Percentiles rank a stretch among this genome's conserved stretches.
Conservation (phyloP, 345 rosid species). For the Limnanthes douglasii region DNA sequence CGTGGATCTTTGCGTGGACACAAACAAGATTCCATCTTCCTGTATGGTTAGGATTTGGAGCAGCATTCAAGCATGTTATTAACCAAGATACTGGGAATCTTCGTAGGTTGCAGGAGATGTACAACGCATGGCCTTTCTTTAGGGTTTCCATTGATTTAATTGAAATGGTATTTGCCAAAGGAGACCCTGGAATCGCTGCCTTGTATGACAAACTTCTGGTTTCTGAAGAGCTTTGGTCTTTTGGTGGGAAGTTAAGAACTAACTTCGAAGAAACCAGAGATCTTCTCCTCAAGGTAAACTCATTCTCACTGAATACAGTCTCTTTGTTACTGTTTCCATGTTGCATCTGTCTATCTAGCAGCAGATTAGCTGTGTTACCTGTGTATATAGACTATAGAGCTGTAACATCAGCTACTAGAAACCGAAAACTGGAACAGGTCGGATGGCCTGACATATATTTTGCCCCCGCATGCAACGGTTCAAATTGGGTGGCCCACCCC, state of each 20-base stretch:
- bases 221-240: constrained; percentile 57
- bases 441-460: too few species aligned
- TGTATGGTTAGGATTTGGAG: constrained; percentile 96
- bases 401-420: too few species aligned
- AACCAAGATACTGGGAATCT: constrained; percentile 64
- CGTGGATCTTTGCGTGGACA: constrained; percentile 99
- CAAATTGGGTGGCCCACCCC: too few species aligned
- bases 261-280: constrained; percentile 73
- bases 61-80: constrained; percentile 60
- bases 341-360: too few species aligned
- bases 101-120: constrained; percentile 77
- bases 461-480: too few species aligned
- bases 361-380: too few species aligned
- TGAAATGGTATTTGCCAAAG: constrained; percentile 99
- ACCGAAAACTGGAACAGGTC: too few species aligned
- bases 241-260: constrained; percentile 56
- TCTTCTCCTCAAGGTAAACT: constrained; percentile 71
- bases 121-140: constrained; percentile 90
- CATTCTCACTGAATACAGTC: background rate
- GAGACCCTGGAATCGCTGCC: constrained; percentile 88
- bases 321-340: background rate
- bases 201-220: constrained; percentile 81
- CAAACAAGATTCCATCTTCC: constrained; percentile 98
- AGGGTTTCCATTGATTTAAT: constrained; percentile 89
- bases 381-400: too few species aligned